Conservation (phyloP, 2,329 filamentous ascomycete genomes). For the Sclerotinia borealis region DNA sequence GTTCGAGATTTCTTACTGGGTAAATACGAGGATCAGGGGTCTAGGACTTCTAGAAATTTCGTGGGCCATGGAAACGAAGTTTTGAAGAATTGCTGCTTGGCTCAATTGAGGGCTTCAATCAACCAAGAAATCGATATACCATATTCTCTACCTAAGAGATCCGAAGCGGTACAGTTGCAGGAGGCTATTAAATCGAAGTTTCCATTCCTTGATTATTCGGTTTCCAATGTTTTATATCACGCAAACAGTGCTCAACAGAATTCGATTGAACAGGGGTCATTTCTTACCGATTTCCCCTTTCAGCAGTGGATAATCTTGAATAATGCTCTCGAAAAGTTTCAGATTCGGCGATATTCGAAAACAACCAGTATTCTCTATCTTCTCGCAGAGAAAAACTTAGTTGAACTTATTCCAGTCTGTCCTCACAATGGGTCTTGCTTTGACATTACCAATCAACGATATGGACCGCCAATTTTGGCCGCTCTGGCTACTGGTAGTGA, state of each 20-base stretch:
- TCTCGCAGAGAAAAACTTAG: slow-evolving; percentile 32
- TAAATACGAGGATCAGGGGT: slow-evolving; percentile 26
- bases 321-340: slow-evolving; percentile 31
- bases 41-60: slow-evolving; percentile 18
- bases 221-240: slow-evolving; percentile 37
- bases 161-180: slow-evolving; percentile 22
- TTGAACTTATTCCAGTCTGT: slow-evolving; percentile 28
- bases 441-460: slow-evolving; percentile 29
- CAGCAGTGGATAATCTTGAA: slow-evolving; percentile 29
- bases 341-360: slow-evolving; percentile 25
- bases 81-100: slow-evolving; percentile 24
- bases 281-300: slow-evolving; percentile 32
- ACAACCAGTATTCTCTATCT: slow-evolving; percentile 33
- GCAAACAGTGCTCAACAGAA: slow-evolving; percentile 34
- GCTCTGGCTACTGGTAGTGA: slow-evolving; percentile 31
- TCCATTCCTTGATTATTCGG: slow-evolving; percentile 44
- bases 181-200: slow-evolving; percentile 25
- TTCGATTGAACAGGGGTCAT: slow-evolving; percentile 31
- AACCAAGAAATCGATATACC: slow-evolving; percentile 14
- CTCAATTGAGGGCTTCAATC: slow-evolving; percentile 19
- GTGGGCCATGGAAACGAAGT: slow-evolving; percentile 23
- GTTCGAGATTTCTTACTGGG: slow-evolving; percentile 38
- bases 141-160: slow-evolving; percentile 9
- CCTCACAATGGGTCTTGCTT: slow-evolving; percentile 20
- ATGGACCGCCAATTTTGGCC: slow-evolving; percentile 34